Evolutionary conservation across 371 early-diverging fungal genomes (phyloP).

Genomic region (Lichtheimia hyalospora): DNA sequence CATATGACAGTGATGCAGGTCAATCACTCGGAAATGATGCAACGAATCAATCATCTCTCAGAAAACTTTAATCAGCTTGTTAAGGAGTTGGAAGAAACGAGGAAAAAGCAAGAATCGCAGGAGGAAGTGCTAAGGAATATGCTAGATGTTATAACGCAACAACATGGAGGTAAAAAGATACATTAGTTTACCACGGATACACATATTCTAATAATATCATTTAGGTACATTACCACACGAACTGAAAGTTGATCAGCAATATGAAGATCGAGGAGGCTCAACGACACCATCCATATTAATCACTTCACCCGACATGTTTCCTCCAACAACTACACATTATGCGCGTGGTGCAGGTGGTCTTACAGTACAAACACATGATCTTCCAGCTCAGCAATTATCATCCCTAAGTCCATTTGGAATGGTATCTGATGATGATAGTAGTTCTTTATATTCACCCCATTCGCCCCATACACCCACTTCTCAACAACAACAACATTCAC

Average conservation of each 20-base stretch:
- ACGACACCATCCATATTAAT: slow-evolving; percentile 54
- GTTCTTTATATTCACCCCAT: slow-evolving; percentile 1
- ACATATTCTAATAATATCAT: background rate
- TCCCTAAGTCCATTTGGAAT: slow-evolving; percentile 6
- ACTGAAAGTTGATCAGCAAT: slow-evolving; percentile 5
- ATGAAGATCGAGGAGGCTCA: background rate
- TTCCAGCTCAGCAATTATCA: background rate
- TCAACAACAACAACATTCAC: background rate
- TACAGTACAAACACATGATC: background rate
- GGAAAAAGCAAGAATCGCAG: slow-evolving; percentile 59
- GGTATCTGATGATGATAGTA: slow-evolving; percentile 8
- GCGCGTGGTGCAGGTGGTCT: too few species aligned
- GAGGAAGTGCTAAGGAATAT: slow-evolving; percentile 65
- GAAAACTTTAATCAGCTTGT: slow-evolving; percentile 69
- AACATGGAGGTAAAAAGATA: slow-evolving; percentile 38
- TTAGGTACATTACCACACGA: slow-evolving; percentile 4
- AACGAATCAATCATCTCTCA: slow-evolving; percentile 69
- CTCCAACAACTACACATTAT: background rate
- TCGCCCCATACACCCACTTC: background rate
- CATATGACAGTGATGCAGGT: slow-evolving; percentile 77
- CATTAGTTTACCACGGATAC: background rate
- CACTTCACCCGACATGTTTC: slow-evolving; percentile 45
- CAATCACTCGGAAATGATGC: slow-evolving; percentile 72
- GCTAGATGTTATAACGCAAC: slow-evolving; percentile 56
- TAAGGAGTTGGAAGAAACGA: slow-evolving; percentile 71